A percentile compares a stretch with the other conserved stretches of the same genome.
Evolutionary conservation across 768 basidiomycete species (phyloP).

Genomic region (Exidia glandulosa): DNA sequence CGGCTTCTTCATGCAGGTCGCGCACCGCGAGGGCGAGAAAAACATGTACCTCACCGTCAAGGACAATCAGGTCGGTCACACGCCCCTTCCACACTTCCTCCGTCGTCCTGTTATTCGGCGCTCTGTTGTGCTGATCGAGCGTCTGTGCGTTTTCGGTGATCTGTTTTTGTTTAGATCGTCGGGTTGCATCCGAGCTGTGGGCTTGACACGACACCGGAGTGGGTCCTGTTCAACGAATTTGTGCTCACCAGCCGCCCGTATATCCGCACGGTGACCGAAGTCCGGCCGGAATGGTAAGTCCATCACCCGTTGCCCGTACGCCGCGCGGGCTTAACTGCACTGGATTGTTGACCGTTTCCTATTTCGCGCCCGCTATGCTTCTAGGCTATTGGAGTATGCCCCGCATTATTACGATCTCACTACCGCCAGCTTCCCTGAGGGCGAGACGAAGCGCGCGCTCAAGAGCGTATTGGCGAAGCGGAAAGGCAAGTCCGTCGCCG

Average conservation of each 20-base stretch:
- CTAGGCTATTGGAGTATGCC: conserved; percentile 55
- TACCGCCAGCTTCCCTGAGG: conserved; percentile 41
- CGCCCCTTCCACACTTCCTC: neutral
- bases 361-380: conserved; percentile 1
- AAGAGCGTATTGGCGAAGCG: conserved; percentile 44
- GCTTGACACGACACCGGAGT: conserved; percentile 77
- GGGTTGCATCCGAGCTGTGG: conserved; percentile 80
- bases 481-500: conserved; percentile 29
- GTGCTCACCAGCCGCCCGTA: conserved; percentile 82
- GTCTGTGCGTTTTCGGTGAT: conserved; percentile 7
- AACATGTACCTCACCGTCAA: conserved; percentile 83
- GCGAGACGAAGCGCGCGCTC: conserved; percentile 60
- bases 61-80: conserved; percentile 70
- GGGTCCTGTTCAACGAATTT: conserved; percentile 92
- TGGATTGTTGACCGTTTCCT: neutral
- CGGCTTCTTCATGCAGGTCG: conserved; percentile 98
- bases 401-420: conserved; percentile 57
- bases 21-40: conserved; percentile 89
- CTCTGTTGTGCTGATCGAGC: too few species aligned
- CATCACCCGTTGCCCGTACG: neutral
- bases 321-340: neutral
- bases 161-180: conserved; percentile 45
- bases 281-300: conserved; percentile 77
- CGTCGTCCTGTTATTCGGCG: neutral
- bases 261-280: conserved; percentile 85